Base-by-base conservation (phyloP, 1,284 basidiomycete species). In the Malassezia pachydermatis region DNA sequence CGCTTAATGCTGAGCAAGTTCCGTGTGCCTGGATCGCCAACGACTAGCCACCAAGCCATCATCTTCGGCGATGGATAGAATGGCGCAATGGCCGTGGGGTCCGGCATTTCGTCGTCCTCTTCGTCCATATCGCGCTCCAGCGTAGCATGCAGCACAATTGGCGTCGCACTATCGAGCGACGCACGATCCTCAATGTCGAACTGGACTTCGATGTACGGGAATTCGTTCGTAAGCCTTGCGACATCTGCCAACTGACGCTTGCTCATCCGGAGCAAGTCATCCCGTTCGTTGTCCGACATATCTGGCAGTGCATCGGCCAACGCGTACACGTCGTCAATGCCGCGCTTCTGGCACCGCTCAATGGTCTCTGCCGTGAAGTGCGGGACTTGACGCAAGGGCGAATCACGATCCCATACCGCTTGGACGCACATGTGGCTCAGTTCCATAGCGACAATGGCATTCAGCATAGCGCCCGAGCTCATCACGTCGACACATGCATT, bases 361-460 rank as follows among this genome's bases (percentile, higher is more conserved):
- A 98, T 77, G 27, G 86, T 50, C n/a, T 44, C 29, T 42, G 52
- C 10, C 57, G 90, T 86, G 73, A 96, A 98, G 74, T 94, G 88
- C 9, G 94, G 94, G 38, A 98, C 84, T 72, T 98, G 92, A 68
- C 86, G 87, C 67, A 96, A 56, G 11, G 70, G 63, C 30, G 63
- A 65, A 46, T 71, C 94, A 25, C 83, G 84, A 67, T 98, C 90
- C 92, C 92, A 96, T 71, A 92, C 83, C 0, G 86, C 90, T 73
- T 98, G 94, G 2, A 96, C 88, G 72, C 87, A 89, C 92, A 98
- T 98, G 75, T 98, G 94, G n/a, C 84, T 86, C 51, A 98, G 73
- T 75, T 99, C 94, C 94, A 98, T 98, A 0, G 90, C 92, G 41
- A 90, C 86, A 13, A 96, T 76, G 1, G 90, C 92, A 66, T 84